Percentiles rank a stretch among this genome's conserved stretches.
phyloP scores from a whole-genome alignment of 2,329 filamentous ascomycete species.

The Ceratocystis variospora region DNA sequence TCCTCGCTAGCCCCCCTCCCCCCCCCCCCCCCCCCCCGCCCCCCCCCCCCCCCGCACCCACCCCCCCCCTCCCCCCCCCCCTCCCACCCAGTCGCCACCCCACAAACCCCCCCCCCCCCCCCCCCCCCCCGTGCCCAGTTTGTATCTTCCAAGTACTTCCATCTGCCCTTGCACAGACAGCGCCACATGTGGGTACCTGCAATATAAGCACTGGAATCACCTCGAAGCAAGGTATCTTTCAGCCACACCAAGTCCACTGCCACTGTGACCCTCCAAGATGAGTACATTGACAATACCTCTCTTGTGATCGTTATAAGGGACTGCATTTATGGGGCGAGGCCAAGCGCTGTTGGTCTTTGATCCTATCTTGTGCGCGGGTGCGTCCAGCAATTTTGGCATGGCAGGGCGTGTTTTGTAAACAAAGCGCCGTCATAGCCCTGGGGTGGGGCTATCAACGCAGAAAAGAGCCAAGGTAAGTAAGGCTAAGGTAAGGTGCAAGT shows the following conservation, averaged over 20 bases:
- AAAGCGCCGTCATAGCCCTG: constrained; percentile 3
- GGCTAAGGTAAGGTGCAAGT: not conserved
- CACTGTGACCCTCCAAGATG: not conserved
- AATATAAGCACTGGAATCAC: not conserved
- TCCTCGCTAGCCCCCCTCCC: not conserved
- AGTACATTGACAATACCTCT: not conserved
- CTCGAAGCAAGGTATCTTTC: not conserved
- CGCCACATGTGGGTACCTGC: not conserved
- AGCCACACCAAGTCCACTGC: not conserved
- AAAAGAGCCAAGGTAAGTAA: not conserved
- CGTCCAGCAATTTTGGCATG: constrained; percentile 2
- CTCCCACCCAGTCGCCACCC: no score
- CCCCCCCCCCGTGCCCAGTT: not conserved
- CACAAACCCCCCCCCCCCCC: not conserved
- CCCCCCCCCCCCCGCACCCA: no score
- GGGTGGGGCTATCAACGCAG: not conserved
- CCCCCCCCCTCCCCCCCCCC: no score
- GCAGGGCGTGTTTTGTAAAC: not conserved
- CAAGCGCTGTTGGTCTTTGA: not conserved
- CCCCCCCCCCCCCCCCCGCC: no score
- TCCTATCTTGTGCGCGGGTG: constrained; percentile 7
- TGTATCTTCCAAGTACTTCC: not conserved
- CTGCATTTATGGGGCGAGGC: not conserved
- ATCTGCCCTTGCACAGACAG: not conserved
- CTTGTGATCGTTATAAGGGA: not conserved